Base-by-base conservation (phyloP, 225 moss, liverwort and hornwort species). In the Pseudisothecium myosuroides region DNA sequence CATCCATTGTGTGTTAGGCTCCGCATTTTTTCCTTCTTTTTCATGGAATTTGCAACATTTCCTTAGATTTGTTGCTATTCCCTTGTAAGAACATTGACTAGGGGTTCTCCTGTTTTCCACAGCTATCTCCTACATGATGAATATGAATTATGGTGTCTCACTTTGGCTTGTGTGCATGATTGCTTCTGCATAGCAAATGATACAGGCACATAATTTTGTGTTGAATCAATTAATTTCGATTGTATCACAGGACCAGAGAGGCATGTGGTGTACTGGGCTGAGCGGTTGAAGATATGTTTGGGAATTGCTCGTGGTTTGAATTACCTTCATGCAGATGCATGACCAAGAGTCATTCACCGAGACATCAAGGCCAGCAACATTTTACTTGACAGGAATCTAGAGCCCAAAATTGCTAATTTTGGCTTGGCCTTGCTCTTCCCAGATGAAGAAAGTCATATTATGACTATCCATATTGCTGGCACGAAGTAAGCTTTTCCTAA, bases 1-100 rank as follows among this genome's bases (percentile, higher is more conserved):
- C 43, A 41, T 60, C 9, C 21, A 32, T 0, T 11, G 0, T 6
- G 0, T 13, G 0, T 22, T 34, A 52, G 1, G 1, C 0, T 52
- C 0, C 1, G 2, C 34, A 76, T 19, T 76, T 34, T 5, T 0
- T 75, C 12, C 7, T 32, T 12, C 1, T 8, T 5, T 76, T 52
- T 50, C 18, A 20, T 76, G 7, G 13, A 0, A n/a, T 17, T 27
- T 55, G 11, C n/a, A 79, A 55, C 1, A 1, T 56, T 55, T n/a
- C 1, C 1, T 50, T 50, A 34, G 12, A 12, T 50, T 75, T 50
- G 26, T 41, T 71, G 15, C 21, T 41, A 50, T 76, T 32, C 5
- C 5, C 1, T 50, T 49, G 7, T 7, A 20, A 7, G 19, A 49
- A 49, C 7, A 49, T 1, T 49, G 1, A 20, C 0, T 20, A 0